Conservation (phyloP, 2,329 filamentous ascomycete genomes). For the Colletotrichum plurivorum region DNA sequence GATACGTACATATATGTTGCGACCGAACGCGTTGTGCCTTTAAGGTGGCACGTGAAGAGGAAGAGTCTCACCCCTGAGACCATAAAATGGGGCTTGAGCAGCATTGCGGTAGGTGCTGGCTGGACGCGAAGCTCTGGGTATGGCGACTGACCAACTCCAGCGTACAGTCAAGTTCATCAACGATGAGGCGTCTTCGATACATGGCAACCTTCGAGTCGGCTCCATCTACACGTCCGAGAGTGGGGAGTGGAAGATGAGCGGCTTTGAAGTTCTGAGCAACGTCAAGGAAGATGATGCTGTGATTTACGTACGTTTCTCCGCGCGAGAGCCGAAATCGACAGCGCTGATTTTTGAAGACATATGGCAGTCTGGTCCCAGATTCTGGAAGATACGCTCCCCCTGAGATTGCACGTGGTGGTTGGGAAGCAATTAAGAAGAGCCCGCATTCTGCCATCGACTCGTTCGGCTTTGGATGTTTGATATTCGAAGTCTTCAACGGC, state of each 20-base stretch:
- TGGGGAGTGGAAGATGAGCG: slow-evolving; percentile 96
- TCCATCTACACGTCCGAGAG: slow-evolving; percentile 96
- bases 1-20: slow-evolving; percentile 97
- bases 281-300: slow-evolving; percentile 96
- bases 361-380: slow-evolving; percentile 89
- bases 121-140: not conserved
- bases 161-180: slow-evolving; percentile 98
- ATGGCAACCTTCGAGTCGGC: slow-evolving; percentile 86
- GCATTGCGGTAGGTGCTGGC: slow-evolving; percentile 75
- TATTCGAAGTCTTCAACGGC: slow-evolving; percentile 94
- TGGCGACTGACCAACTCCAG: slow-evolving; percentile 54
- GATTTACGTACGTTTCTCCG: slow-evolving; percentile 70
- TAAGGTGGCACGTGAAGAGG: slow-evolving; percentile 91
- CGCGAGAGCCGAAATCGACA: not conserved
- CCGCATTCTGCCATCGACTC: slow-evolving; percentile 88
- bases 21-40: slow-evolving; percentile 88
- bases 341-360: slow-evolving; percentile 70
- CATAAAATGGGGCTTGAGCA: slow-evolving; percentile 95
- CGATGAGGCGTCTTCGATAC: slow-evolving; percentile 90
- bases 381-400: slow-evolving; percentile 88
- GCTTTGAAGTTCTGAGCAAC: slow-evolving; percentile 93
- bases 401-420: slow-evolving; percentile 88
- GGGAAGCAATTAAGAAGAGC: slow-evolving; percentile 89
- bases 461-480: slow-evolving; percentile 85
- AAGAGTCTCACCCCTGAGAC: slow-evolving; percentile 92